phyloP scores from a whole-genome alignment of 441 rosid genomes.

The Adansonia grandidieri region DNA sequence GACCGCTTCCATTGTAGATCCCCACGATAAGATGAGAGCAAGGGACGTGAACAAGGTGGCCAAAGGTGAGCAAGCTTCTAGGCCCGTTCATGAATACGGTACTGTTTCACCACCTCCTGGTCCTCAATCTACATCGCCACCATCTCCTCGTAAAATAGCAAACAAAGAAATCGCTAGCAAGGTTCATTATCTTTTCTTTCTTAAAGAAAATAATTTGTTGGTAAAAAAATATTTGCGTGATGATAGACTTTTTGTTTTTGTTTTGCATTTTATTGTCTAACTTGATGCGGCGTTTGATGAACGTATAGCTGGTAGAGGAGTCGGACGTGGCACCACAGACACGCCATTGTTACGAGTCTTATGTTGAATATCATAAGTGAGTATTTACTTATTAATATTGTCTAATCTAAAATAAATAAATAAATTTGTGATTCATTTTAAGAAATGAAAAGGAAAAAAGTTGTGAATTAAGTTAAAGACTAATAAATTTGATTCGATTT shows the following conservation, averaged over 20 bases:
- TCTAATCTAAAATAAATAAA: too few species aligned
- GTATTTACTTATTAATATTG: not conserved
- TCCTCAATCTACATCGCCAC: slow-evolving; percentile 20
- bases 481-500: too few species aligned
- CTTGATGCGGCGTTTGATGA: not conserved
- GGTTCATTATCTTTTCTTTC: not conserved
- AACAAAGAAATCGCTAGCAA: slow-evolving; percentile 22
- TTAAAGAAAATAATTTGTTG: not conserved
- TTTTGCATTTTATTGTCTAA: too few species aligned
- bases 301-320: not conserved
- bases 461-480: too few species aligned
- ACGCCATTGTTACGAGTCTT: slow-evolving; percentile 38
- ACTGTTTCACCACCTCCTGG: slow-evolving; percentile 40
- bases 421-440: too few species aligned
- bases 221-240: not conserved
- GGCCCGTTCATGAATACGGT: slow-evolving; percentile 43
- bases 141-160: slow-evolving; percentile 7
- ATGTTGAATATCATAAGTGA: slow-evolving; percentile 38
- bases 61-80: slow-evolving; percentile 54
- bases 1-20: slow-evolving; percentile 46
- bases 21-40: slow-evolving; percentile 59
- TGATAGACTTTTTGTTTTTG: too few species aligned
- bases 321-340: slow-evolving; percentile 34
- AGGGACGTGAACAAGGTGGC: slow-evolving; percentile 53
- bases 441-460: too few species aligned